Evolutionary conservation across 1,139 yeast species (phyloP), one percentile per base, ranked within the genome.

Genomic region (Yamadazyma siamensis): DNA sequence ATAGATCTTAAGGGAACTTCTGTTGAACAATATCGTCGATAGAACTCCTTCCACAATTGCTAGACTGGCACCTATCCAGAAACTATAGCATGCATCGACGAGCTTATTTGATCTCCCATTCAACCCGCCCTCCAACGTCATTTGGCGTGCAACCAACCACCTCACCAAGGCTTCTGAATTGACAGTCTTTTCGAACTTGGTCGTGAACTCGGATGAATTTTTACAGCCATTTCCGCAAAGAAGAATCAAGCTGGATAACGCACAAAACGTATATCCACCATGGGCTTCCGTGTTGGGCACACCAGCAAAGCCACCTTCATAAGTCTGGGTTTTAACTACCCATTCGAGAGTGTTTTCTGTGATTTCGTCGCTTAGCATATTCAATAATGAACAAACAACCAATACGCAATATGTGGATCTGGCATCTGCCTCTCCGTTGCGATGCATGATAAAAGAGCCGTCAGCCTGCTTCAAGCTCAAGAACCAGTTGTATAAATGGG

Each of bases 231-330:
- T 39, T 34, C 65, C 64, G 16, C 75, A 47, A 3, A 64, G 36
- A 3, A 81, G 46, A 41, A 77, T 71, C 27, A 85, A 61, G 8
- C 85, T 71, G 0, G 96, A 95, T 6, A 86, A 59, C 0, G 91
- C 94, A 61, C 98, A 91, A 51, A 75, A 94, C 0, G 97, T 78
- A 54, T 91, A 91, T 0, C 98, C 99, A 2, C 97, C 98, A 53
- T 94, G 99, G 0, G 97, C 97, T 54, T 94, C 99, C 30, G 85
- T 80, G 7, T 61, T 61, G 0, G 95, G 89, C 8, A 68, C 65
- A 1, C 94, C 95, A 2, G 91, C 85, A 58, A 89, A 85, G 0
- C 98, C 98, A 15, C 99, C 98, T 58, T 94, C 98, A 54, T 75
- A 89, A 0, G 94, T 84, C 55, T 91, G 98, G 46, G 96, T 87